phyloP scores from a whole-genome alignment of 1,139 yeast species.

The Suhomyces anneliseae region DNA sequence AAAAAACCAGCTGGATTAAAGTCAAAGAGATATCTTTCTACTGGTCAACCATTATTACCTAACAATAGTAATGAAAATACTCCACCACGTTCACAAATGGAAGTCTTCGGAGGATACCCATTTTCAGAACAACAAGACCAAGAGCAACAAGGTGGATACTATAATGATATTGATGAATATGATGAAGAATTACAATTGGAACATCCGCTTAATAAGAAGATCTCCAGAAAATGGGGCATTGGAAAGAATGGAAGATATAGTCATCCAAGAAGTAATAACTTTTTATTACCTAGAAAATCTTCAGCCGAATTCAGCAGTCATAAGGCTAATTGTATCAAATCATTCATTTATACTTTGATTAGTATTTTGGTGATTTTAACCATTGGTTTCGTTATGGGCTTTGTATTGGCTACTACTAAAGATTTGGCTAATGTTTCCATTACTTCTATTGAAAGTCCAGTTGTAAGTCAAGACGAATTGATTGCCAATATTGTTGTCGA shows the following conservation, averaged over 20 bases:
- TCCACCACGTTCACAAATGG: conserved; percentile 13
- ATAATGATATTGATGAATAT: conserved; percentile 43
- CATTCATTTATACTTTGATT: conserved; percentile 56
- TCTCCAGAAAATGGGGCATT: conserved; percentile 10
- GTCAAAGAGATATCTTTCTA: conserved; percentile 39
- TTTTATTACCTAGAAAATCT: conserved; percentile 30
- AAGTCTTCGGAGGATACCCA: conserved; percentile 55
- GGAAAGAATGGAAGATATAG: conserved; percentile 11
- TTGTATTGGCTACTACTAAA: conserved; percentile 81
- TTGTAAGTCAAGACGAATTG: conserved; percentile 83
- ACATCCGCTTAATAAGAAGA: conserved; percentile 6
- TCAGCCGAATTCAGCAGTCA: conserved; percentile 19
- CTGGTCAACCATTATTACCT: conserved; percentile 27
- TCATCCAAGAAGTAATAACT: conserved; percentile 23
- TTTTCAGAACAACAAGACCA: conserved; percentile 43
- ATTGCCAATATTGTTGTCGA: conserved; percentile 75
- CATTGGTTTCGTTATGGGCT: conserved; percentile 79
- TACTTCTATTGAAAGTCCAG: conserved; percentile 60
- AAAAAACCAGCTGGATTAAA: conserved; percentile 27
- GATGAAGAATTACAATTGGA: conserved; percentile 32
- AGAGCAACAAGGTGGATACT: conserved; percentile 25
- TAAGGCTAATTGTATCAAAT: conserved; percentile 42
- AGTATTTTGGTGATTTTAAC: conserved; percentile 56
- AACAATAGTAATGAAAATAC: conserved; percentile 5
- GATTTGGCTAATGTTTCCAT: conserved; percentile 72